Evolutionary conservation across 305 asterid genomes (phyloP).

Genomic region (Solanum hybrid): DNA sequence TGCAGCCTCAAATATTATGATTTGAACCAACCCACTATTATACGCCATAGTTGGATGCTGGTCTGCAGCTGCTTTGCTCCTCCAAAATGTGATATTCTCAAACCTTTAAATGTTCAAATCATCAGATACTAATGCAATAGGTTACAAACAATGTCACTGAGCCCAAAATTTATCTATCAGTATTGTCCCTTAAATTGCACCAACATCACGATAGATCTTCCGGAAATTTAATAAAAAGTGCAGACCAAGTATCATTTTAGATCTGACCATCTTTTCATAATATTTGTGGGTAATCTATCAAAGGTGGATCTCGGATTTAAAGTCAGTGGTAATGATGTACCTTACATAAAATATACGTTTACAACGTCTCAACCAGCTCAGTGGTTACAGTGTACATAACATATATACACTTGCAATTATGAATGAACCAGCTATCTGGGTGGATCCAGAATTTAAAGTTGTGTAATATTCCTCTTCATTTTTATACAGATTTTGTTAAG

Average conservation of each 20-base stretch:
- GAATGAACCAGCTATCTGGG: not conserved
- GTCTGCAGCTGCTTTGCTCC: conserved; percentile 57
- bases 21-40: conserved; percentile 76
- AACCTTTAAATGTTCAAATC: conserved; percentile 39
- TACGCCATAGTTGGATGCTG: conserved; percentile 46
- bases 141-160: not conserved
- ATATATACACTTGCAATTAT: not conserved
- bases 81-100: conserved; percentile 89
- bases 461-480: not conserved
- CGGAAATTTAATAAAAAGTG: not conserved
- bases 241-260: conserved; percentile 17
- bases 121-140: conserved; percentile 1
- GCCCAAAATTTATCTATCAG: not conserved
- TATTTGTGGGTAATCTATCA: not conserved
- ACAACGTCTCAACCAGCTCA: not conserved
- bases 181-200: not conserved
- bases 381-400: not conserved
- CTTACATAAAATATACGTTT: not conserved
- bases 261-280: conserved; percentile 21
- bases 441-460: not conserved
- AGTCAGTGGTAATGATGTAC: not conserved
- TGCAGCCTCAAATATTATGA: conserved; percentile 76
- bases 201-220: not conserved
- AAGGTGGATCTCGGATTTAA: not conserved
- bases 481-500: not conserved